Evolutionary conservation across 768 basidiomycete genomes (phyloP), one percentile per base, ranked within the genome.

Genomic region (Candolleomyces aberdarensis): DNA sequence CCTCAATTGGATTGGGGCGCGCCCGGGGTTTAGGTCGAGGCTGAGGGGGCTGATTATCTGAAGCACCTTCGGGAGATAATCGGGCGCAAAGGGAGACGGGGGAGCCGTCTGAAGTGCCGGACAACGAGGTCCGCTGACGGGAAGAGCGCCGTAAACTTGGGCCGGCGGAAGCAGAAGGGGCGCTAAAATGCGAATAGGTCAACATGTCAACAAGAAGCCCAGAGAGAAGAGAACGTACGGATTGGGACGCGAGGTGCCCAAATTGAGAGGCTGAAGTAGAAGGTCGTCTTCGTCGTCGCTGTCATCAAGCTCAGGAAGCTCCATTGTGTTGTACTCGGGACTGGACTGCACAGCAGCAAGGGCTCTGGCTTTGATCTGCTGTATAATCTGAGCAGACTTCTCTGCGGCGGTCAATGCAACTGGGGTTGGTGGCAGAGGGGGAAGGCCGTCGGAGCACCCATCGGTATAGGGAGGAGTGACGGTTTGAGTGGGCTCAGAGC

Each of bases 291-390:
- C 85, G 32, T 85, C 84, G 39, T 74, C 70, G 14, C 74, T 65
- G 26, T 64, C 50, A 29, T 66, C 57, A n/a, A 74, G 68, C 49
- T 85, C 82, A 2, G 81, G 78, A 1, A 26, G 1, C 26, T 26
- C 26, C 3, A 26, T 26, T 26, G 26, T 26, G 26, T 3, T 26
- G 26, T 26, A 26, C 26, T 26, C 26, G 26, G 26, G 26, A 65
- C 80, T 84, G n/a, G 75, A 78, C 26, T 72, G 65, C 7, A 63
- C 76, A 20, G 73, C 76, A 58, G 83, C 84, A 52, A 75, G 79
- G 5, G 84, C 87, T 62, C 76, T 79, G n/a, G 82, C 85, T 72
- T 81, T 88, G 62, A 91, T 88, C 40, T 83, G 76, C 7, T 82
- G 85, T 50, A 91, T 85, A 32, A 89, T 76, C 65, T 78, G 75